phyloP scores from a whole-genome alignment of 305 asterid species.

The Fraxinus dipetala region DNA sequence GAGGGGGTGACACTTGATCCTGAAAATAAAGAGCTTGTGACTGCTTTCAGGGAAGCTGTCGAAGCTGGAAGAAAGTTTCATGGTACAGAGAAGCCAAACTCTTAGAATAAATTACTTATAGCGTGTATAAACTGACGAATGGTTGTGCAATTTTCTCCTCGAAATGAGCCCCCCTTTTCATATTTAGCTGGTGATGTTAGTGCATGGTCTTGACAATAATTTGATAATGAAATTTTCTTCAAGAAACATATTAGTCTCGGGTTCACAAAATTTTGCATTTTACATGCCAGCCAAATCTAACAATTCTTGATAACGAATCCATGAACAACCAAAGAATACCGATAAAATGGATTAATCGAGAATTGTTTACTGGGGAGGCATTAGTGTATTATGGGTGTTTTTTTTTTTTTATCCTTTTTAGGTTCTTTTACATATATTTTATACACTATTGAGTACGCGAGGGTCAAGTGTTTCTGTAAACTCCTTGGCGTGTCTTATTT shows the following conservation, averaged over 20 bases:
- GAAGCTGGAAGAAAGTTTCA: conserved; percentile 76
- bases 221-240: not conserved
- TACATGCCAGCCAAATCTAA: not conserved
- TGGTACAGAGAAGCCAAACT: conserved; percentile 25
- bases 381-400: not conserved
- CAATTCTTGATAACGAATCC: not conserved
- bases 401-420: too few species aligned
- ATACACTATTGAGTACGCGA: too few species aligned
- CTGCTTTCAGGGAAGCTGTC: conserved; percentile 97
- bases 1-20: conserved; percentile 82
- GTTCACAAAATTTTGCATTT: not conserved
- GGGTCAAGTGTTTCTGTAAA: too few species aligned
- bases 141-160: not conserved
- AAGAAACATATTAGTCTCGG: not conserved
- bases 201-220: not conserved
- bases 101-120: conserved; percentile 16
- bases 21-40: conserved; percentile 77
- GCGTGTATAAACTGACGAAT: not conserved
- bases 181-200: not conserved
- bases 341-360: not conserved
- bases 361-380: not conserved
- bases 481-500: too few species aligned
- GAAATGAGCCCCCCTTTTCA: not conserved
- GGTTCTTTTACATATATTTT: not conserved
- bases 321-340: not conserved